A percentile compares a stretch with the other conserved stretches of the same genome.
These are phyloP conservation scores for Xylariales sp. DNA, from an alignment of 2,329 filamentous ascomycete genomes.

Conservation along the genomic window DNA sequence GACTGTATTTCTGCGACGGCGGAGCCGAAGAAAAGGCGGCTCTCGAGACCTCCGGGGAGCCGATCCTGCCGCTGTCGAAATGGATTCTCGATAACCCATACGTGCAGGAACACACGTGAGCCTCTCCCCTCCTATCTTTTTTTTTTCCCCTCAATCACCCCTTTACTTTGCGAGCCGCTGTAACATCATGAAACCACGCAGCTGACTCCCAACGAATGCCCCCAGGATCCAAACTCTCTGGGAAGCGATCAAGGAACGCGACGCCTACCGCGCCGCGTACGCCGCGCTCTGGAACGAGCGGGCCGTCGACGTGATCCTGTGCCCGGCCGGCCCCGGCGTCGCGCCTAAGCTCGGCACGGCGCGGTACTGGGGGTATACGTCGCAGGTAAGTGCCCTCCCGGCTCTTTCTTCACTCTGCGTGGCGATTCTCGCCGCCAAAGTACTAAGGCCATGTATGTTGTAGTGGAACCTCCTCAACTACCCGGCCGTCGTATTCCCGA, in stretches of 20 bases:
- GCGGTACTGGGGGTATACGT: constrained; percentile 73
- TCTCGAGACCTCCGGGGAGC: constrained; percentile 66
- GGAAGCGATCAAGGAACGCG: constrained; percentile 53
- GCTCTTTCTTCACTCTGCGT: not conserved
- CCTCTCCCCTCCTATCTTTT: no score
- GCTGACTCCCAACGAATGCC: not conserved
- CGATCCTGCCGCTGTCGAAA: constrained; percentile 66
- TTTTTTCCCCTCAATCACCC: constrained; percentile 7
- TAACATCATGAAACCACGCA: not conserved
- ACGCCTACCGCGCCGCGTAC: constrained; percentile 55
- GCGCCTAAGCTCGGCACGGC: constrained; percentile 60
- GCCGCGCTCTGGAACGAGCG: constrained; percentile 54
- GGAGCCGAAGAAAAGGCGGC: constrained; percentile 63
- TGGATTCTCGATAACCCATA: constrained; percentile 67
- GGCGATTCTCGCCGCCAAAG: no score
- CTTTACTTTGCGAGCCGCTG: not conserved
- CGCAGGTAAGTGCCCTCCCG: constrained; percentile 51
- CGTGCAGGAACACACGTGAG: constrained; percentile 53
- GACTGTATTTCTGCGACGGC: constrained; percentile 70
- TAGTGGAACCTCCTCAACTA: constrained; percentile 77
- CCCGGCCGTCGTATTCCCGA: constrained; percentile 71
- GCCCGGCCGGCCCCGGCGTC: constrained; percentile 63
- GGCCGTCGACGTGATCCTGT: constrained; percentile 70
- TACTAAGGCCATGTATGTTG: not conserved
- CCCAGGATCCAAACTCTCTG: constrained; percentile 48